These are phyloP conservation scores for Penicillium brasilianum DNA, from an alignment of 2,329 filamentous ascomycete genomes.

Conservation along the genomic window DNA sequence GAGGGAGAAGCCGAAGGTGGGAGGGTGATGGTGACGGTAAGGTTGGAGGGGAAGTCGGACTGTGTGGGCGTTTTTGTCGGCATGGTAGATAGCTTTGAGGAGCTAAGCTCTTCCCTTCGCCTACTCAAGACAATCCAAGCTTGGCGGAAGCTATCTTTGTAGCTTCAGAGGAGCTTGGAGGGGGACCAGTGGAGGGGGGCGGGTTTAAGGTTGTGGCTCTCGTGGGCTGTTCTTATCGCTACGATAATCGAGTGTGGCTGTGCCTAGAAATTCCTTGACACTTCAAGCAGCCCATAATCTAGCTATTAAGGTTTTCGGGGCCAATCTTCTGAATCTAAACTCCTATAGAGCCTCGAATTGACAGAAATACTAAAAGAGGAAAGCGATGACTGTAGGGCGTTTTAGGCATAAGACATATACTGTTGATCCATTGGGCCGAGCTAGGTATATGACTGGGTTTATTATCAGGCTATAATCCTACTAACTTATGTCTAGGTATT, in stretches of 20 bases:
- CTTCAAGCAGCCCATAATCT: neutral
- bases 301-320: neutral
- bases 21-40: slow-evolving; percentile 48
- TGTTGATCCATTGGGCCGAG: no score
- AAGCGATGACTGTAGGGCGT: no score
- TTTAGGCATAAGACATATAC: no score
- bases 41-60: slow-evolving; percentile 53
- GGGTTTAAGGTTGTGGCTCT: neutral
- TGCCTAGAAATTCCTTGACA: neutral
- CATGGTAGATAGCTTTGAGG: slow-evolving; percentile 26
- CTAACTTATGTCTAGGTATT: neutral
- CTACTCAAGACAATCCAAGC: no score
- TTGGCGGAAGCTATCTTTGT: neutral
- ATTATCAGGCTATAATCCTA: neutral
- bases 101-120: no score
- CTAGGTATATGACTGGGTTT: neutral
- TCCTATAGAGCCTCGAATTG: no score
- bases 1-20: slow-evolving; percentile 48
- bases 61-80: slow-evolving; percentile 45
- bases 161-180: neutral
- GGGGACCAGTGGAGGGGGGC: neutral
- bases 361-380: no score
- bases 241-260: neutral
- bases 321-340: no score
- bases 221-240: neutral